Evolutionary conservation across 2,329 filamentous ascomycete genomes (phyloP), one percentile per base, ranked within the genome.

Genomic region (Trichoderma sp.): DNA sequence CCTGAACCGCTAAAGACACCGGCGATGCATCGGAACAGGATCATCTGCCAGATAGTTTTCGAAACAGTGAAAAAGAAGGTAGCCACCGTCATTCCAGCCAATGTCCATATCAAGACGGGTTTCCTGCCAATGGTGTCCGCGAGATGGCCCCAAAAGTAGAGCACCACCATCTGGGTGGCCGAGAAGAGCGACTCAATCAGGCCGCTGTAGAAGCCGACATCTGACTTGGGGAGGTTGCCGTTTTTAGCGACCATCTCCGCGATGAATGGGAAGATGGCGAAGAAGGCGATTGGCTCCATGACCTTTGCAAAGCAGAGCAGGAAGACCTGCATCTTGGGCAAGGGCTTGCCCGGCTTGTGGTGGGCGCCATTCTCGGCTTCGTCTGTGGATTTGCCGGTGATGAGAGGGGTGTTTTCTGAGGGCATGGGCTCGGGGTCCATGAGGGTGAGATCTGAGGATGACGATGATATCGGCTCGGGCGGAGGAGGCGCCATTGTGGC

Each of bases 201-300:
- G 2, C 94, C 94, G 75, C 88, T 91, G 85, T 95, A 96, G 85
- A 95, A 96, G 2, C 94, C 94, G 4, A 95, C 91, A 81, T 95
- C 92, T n/a, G 88, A 84, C 62, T 90, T 85, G 1, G 87, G 82
- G 2, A 96, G 83, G 12, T 86, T 80, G 11, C 93, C 93, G 75
- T 91, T 92, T 38, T 38, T 38, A 3, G 75, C 89, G 86, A 94
- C 91, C 94, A 96, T 96, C 80, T 92, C 87, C 80, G 92, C 94
- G 83, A 97, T 89, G 84, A 93, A 96, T 1, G 94, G 93, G 79
- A 96, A 93, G 82, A 96, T 94, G 81, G 88, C 91, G 85, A 95
- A 96, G 85, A 94, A 96, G n/a, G 93, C 93, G 56, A 95, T 88
- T 1, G 94, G 93, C 80, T 96, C 94, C 62, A 94, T 86, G 31